These are phyloP conservation scores for Ramularia endophylla DNA, from an alignment of 2,329 filamentous ascomycete species.

Conservation along the genomic window DNA sequence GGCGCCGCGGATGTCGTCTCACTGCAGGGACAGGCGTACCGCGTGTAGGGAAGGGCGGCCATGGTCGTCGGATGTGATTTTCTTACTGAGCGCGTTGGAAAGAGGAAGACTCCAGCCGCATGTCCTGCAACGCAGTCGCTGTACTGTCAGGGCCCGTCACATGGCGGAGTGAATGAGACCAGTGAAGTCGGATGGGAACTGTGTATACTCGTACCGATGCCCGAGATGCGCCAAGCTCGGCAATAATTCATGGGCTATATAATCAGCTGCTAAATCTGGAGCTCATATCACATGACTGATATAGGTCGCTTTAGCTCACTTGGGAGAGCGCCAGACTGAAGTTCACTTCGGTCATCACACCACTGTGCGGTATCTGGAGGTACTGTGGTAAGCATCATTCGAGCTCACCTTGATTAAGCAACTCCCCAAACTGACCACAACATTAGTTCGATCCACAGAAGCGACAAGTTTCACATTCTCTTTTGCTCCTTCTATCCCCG, in stretches of 20 bases:
- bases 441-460: slow-evolving; percentile 3
- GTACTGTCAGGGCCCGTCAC: no score
- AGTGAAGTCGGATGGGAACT: no score
- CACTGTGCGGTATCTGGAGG: slow-evolving; percentile 14
- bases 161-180: no score
- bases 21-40: slow-evolving; percentile 60
- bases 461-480: not conserved
- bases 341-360: slow-evolving; percentile 4
- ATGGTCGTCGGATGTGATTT: slow-evolving; percentile 37
- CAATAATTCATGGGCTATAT: no score
- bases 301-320: slow-evolving; percentile 5
- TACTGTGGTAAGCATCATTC: slow-evolving; percentile 9
- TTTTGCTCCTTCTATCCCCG: no score
- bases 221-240: no score
- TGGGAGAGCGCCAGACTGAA: slow-evolving; percentile 11
- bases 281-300: not conserved
- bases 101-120: no score
- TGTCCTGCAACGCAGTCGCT: no score
- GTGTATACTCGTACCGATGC: no score
- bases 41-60: slow-evolving; percentile 54
- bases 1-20: slow-evolving; percentile 39
- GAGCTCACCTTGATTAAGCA: not conserved
- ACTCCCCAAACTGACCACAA: not conserved
- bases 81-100: no score
- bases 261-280: no score